Percentiles rank a stretch among this genome's conserved stretches.
Conservation (phyloP, 805 yeast genomes). For the Kockiozyma suomiensis region DNA sequence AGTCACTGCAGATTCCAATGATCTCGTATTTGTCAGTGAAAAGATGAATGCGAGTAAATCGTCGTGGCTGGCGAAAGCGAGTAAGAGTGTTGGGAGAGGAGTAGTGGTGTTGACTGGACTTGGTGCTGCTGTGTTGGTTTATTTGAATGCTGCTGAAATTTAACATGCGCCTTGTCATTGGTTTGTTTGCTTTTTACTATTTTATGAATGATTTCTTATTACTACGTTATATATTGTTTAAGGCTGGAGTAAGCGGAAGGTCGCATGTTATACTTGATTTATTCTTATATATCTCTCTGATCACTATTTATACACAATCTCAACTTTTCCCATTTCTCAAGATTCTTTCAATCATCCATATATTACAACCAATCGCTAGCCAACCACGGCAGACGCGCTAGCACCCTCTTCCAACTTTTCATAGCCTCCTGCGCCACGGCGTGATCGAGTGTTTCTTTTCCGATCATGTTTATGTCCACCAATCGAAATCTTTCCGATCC, state of each 20-base stretch:
- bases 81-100: neutral
- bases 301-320: neutral
- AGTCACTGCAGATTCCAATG: neutral
- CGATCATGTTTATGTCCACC: constrained; percentile 23
- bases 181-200: no score
- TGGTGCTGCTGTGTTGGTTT: neutral
- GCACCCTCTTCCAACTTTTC: constrained; percentile 25
- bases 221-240: no score
- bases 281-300: neutral
- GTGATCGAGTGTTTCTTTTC: neutral
- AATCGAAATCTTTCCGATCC: constrained; percentile 24
- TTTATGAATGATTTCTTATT: no score
- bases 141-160: neutral
- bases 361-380: neutral
- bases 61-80: neutral
- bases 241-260: neutral
- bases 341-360: neutral
- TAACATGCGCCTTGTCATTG: neutral
- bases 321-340: no score
- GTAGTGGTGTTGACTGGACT: neutral
- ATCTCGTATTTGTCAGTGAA: constrained; percentile 1
- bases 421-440: neutral
- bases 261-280: neutral
- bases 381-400: constrained; percentile 5
- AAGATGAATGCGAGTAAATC: neutral